phyloP scores from a whole-genome alignment of 2,329 filamentous ascomycete genomes.

The Neonectria magnoliae region DNA sequence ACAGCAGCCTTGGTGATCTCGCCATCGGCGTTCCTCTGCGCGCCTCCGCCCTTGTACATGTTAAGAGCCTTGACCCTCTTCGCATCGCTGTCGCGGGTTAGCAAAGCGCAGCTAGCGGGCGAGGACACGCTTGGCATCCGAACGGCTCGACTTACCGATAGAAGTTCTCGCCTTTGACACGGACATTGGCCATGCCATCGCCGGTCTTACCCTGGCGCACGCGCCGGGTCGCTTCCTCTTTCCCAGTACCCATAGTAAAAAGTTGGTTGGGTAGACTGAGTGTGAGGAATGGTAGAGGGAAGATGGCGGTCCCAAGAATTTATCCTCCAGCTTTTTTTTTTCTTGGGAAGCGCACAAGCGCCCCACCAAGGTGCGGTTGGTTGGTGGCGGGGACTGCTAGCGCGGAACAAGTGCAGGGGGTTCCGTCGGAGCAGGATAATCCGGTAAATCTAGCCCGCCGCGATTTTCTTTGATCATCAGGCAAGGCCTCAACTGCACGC shows the following conservation, averaged over 20 bases:
- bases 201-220: conserved; percentile 84
- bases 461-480: conserved; percentile 37
- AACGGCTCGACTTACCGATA: conserved; percentile 70
- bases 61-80: conserved; percentile 92
- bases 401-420: conserved; percentile 12
- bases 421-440: conserved; percentile 36
- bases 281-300: conserved; percentile 29
- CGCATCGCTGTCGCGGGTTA: conserved; percentile 60
- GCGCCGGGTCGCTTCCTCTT: conserved; percentile 89
- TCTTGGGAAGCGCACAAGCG: conserved; percentile 29
- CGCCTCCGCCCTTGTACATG: conserved; percentile 88
- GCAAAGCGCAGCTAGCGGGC: conserved; percentile 1
- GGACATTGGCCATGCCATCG: conserved; percentile 92
- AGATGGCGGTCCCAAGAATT: conserved; percentile 38
- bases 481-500: conserved; percentile 13
- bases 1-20: conserved; percentile 85
- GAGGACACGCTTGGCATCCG: background rate
- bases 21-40: conserved; percentile 82
- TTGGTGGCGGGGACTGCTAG: conserved; percentile 35
- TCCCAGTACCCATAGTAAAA: conserved; percentile 80
- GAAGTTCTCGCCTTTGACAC: conserved; percentile 97
- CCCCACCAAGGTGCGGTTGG: conserved; percentile 39
- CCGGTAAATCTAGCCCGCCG: conserved; percentile 35
- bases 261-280: conserved; percentile 36
- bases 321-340: conserved; percentile 43